These are phyloP conservation scores for Apodospora peruviana DNA, from an alignment of 495 filamentous ascomycete species.

Conservation along the genomic window DNA sequence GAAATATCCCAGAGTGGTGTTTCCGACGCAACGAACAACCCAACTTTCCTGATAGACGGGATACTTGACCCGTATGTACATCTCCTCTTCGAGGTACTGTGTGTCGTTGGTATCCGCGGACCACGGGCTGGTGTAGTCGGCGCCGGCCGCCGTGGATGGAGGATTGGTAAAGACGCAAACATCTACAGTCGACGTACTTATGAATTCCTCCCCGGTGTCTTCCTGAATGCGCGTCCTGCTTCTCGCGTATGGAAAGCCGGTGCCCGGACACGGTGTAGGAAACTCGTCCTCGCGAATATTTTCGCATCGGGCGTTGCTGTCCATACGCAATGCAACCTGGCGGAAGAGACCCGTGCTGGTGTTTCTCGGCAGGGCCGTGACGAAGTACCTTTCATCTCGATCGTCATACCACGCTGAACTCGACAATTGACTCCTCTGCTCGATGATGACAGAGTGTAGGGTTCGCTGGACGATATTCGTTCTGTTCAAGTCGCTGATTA, in stretches of 20 bases:
- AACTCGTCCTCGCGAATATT: too few species aligned
- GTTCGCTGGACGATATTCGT: too few species aligned
- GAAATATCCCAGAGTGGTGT: slow-evolving; percentile 4
- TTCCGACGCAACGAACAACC: too few species aligned
- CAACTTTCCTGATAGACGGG: too few species aligned
- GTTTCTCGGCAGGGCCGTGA: neutral
- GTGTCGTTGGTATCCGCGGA: neutral
- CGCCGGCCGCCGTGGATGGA: neutral
- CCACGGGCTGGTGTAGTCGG: neutral
- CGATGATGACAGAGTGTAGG: too few species aligned
- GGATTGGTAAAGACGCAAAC: neutral
- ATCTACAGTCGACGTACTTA: too few species aligned
- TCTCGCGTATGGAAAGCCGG: too few species aligned
- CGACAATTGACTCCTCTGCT: too few species aligned
- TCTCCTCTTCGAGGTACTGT: neutral
- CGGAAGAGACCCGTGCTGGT: neutral
- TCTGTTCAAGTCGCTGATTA: too few species aligned
- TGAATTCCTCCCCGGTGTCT: neutral
- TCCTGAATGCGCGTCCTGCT: too few species aligned
- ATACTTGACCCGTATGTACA: neutral
- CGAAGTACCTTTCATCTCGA: neutral
- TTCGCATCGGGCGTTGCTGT: too few species aligned
- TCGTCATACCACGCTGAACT: too few species aligned
- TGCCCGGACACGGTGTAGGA: neutral
- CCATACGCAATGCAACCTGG: slow-evolving; percentile 5